Base-by-base conservation (phyloP, 768 basidiomycete genomes). In the Clitopilus hobsonii region DNA sequence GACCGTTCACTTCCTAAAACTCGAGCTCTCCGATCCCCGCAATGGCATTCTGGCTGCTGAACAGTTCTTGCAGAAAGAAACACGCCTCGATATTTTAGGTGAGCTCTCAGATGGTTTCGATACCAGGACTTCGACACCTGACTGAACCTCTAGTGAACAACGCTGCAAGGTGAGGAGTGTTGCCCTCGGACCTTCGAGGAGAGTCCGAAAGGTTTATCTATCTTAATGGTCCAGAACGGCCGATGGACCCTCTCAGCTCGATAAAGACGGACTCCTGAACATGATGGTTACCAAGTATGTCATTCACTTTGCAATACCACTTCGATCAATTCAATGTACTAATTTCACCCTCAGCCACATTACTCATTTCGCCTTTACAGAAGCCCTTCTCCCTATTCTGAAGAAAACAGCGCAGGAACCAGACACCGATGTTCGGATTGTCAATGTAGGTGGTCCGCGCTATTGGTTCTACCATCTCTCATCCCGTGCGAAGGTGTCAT, bases 361-460 rank as follows among this genome's bases (percentile, higher is more conserved):
- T 22, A 75, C 78, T 32, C 80, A 76, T 0, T 82, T 82, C 54
- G 74, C 79, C 13, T 76, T 87, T 57, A 85, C 82, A 7, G 66
- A 72, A 20, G 72, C 75, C 3, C 72, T 87, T 6, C 70, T 85
- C 30, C 81, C 85, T 2, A 62, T 85, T 2, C 61, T 87, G 48
- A 69, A 67, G 36, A 65, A 70, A 52, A 86, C 86, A 0, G 78
- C 82, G 0, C 58, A 70, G 16, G 65, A 74, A 47, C 66, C 74
- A 0, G 68, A 68, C 22, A 73, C 82, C 0, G 86, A 88, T 56
- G 85, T 86, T 48, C 79, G 86, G 16, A 73, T 88, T 13, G 73
- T 86, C 8, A 76, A 80, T 53, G 85, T 85, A 56, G 38, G 79
- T 68, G 29, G 18, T 8, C 25, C 8, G 51, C 52, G 59, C 2